Conservation (phyloP, 164 flowering plant genomes). For the Macadamia integrifolia region DNA sequence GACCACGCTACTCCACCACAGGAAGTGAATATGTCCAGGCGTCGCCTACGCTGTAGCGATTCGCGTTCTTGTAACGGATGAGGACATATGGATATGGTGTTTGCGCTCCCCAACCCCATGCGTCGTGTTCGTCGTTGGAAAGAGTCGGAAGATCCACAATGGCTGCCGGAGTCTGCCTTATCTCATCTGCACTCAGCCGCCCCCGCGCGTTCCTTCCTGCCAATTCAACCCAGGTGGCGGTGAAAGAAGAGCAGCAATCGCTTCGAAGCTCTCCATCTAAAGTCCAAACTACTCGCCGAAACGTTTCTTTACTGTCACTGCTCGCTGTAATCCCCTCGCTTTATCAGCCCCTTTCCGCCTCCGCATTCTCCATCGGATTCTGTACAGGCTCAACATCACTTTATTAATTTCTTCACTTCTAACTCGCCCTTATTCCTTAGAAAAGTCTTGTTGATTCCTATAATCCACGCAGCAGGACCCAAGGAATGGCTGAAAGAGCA, state of each 20-base stretch:
- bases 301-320: constrained; percentile 23
- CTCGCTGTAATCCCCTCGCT: constrained; percentile 26
- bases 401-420: not conserved
- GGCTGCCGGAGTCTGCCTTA: not conserved
- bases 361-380: constrained; percentile 56
- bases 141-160: not conserved
- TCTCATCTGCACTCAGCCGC: not conserved
- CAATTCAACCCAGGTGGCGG: not conserved
- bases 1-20: too few relatives aligned
- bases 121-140: too few relatives aligned
- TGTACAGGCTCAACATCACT: constrained; percentile 24
- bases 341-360: constrained; percentile 28
- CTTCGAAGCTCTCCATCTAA: not conserved
- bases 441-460: not conserved
- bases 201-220: not conserved
- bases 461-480: constrained; percentile 66
- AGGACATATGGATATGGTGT: too few relatives aligned
- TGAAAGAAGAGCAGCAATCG: not conserved
- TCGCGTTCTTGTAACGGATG: too few relatives aligned
- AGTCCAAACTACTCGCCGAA: constrained; percentile 23
- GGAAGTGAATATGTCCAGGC: too few relatives aligned
- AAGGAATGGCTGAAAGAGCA: constrained; percentile 91
- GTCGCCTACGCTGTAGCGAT: too few relatives aligned
- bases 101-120: too few relatives aligned
- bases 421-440: constrained; percentile 2